phyloP scores from a whole-genome alignment of 805 yeast genomes.

The Suhomyces sp. region DNA sequence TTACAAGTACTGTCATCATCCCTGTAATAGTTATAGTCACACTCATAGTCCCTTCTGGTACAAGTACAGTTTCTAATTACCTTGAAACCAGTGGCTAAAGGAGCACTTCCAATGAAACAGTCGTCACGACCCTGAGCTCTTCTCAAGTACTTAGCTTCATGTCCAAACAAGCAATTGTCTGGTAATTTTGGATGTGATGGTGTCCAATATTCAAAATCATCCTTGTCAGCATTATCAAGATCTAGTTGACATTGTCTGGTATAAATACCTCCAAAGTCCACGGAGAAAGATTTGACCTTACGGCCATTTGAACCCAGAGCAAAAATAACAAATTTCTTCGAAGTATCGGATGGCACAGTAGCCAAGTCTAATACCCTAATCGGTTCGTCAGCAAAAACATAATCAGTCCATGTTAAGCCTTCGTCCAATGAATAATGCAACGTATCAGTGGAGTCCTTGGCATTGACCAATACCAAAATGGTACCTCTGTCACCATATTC shows the following conservation, averaged over 20 bases:
- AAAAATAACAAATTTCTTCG: slow-evolving; percentile 71
- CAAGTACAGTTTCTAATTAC: slow-evolving; percentile 73
- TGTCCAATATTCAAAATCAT: slow-evolving; percentile 45
- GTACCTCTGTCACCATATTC: slow-evolving; percentile 96
- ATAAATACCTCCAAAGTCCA: slow-evolving; percentile 39
- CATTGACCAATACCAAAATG: slow-evolving; percentile 68
- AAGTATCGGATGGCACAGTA: slow-evolving; percentile 90
- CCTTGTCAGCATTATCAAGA: slow-evolving; percentile 39
- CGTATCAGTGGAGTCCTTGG: slow-evolving; percentile 54
- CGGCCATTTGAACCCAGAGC: slow-evolving; percentile 41
- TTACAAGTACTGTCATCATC: slow-evolving; percentile 81
- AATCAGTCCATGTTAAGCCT: slow-evolving; percentile 74
- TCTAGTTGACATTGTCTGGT: slow-evolving; percentile 43
- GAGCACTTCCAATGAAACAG: slow-evolving; percentile 71
- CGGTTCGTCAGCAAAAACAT: slow-evolving; percentile 56
- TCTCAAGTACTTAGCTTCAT: slow-evolving; percentile 41
- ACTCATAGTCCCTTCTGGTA: slow-evolving; percentile 84
- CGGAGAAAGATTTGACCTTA: slow-evolving; percentile 33
- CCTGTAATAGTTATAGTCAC: slow-evolving; percentile 81
- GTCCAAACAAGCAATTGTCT: slow-evolving; percentile 45
- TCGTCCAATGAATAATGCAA: slow-evolving; percentile 71
- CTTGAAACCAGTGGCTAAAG: slow-evolving; percentile 55
- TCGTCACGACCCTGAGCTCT: slow-evolving; percentile 46
- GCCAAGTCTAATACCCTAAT: slow-evolving; percentile 69
- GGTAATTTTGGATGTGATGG: slow-evolving; percentile 36